These are phyloP conservation scores for Ophiostoma quercus DNA, from an alignment of 2,329 filamentous ascomycete species.

Conservation along the genomic window DNA sequence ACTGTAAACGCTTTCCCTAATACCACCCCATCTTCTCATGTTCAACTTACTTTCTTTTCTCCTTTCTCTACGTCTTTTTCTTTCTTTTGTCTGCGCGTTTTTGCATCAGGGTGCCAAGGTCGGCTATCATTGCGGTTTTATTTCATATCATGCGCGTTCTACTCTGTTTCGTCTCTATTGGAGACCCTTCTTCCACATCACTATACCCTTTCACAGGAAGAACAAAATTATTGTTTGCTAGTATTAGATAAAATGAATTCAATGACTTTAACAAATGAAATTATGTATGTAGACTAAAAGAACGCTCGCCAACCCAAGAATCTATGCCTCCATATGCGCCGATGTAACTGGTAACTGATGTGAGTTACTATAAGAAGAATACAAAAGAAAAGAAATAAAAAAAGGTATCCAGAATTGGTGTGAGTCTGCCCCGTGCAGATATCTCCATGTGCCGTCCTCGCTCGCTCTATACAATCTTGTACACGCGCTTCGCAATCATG, in stretches of 20 bases:
- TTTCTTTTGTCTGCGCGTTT: not conserved
- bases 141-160: not conserved
- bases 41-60: not conserved
- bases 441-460: not conserved
- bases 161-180: not conserved
- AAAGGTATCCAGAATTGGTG: slow-evolving; percentile 1
- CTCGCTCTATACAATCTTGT: slow-evolving; percentile 60
- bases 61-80: not conserved
- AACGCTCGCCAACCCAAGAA: not conserved
- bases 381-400: not conserved
- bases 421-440: not conserved
- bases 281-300: not conserved
- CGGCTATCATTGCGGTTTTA: not conserved
- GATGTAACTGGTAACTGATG: not conserved
- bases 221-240: not conserved
- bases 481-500: slow-evolving; percentile 75
- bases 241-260: not conserved
- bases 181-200: not conserved
- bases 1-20: no score
- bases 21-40: no score
- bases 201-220: slow-evolving; percentile 5
- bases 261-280: not conserved
- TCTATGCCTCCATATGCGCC: slow-evolving; percentile 3
- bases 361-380: not conserved
- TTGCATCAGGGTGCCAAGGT: slow-evolving; percentile 1